A percentile compares a stretch with the other conserved stretches of the same genome.
Evolutionary conservation across 2,329 filamentous ascomycete species (phyloP).

Genomic region (Neofusicoccum kwambonambiense): DNA sequence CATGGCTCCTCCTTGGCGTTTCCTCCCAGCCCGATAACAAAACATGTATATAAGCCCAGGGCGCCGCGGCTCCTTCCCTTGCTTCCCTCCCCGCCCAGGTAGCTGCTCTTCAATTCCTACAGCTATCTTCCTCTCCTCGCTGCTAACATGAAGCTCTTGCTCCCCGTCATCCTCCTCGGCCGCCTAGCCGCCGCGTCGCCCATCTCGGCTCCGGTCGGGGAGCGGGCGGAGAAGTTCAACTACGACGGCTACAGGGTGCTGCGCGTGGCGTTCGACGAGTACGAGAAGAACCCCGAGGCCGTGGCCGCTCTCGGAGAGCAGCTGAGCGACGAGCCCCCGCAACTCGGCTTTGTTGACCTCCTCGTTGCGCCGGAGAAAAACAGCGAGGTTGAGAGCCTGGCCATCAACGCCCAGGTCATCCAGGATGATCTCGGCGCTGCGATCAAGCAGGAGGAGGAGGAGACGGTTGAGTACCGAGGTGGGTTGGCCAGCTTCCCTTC

Average conservation of each 20-base stretch:
- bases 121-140: background rate
- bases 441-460: constrained; percentile 30
- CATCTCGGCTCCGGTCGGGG: background rate
- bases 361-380: constrained; percentile 36
- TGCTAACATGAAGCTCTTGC: background rate
- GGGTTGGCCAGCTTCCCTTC: constrained; percentile 20
- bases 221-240: constrained; percentile 23
- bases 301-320: constrained; percentile 34
- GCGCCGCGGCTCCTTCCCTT: background rate
- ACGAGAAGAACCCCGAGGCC: constrained; percentile 26
- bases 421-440: constrained; percentile 36
- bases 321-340: constrained; percentile 33
- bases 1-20: background rate
- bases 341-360: constrained; percentile 35
- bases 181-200: background rate
- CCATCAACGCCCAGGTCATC: constrained; percentile 28
- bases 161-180: background rate
- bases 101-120: background rate
- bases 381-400: constrained; percentile 30
- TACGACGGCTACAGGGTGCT: constrained; percentile 39
- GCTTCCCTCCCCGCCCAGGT: background rate
- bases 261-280: constrained; percentile 33
- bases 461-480: constrained; percentile 30
- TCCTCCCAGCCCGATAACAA: background rate
- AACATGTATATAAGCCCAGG: background rate